Evolutionary conservation across 768 basidiomycete genomes (phyloP), one percentile per base, ranked within the genome.

Genomic region (Kwoniella mangroviensis): DNA sequence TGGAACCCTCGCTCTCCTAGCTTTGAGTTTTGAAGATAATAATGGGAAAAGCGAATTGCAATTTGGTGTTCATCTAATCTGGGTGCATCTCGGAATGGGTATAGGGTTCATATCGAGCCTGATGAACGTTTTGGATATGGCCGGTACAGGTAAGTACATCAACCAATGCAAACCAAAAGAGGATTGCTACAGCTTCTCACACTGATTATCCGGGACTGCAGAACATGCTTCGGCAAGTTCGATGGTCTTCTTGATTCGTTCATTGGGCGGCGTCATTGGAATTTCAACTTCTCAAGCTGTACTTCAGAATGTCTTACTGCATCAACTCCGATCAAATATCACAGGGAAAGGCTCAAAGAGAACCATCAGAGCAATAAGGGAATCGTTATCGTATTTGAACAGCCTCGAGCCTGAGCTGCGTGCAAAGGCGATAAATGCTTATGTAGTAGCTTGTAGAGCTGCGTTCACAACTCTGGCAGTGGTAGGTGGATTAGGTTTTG

Each of bases 51-150:
- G 58, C 19, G 71, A 73, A 54, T 53, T 55, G 63, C 64, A 57
- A 57, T 73, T 68, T 52, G 55, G 68, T 24, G 13, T 57, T 9
- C 62, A 66, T 60, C 24, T 73, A 5, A 52, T 73, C 4, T 73
- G 71, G 71, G 71, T 73, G 0, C 71, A 73, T 69, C 41, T 66
- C 2, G 71, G 71, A 10, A 73, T 73, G 71, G 71, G 71, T 21
- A 73, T 73, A 42, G 43, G 68, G 19, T 73, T 73, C 41, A 73
- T 73, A 19, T 73, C 71, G 17, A 73, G 71, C 26, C 60, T 73
- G 40, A 60, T 73, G 55, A 67, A 73, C 24, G 57, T 73, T 22
- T 34, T 73, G 24, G 56, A 57, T 42, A 63, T 64, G 28, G 56
- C 63, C 28, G 71, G 71, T 21, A 52, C 62, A 51, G 71, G 71